Base-by-base conservation (phyloP, 768 basidiomycete genomes). In the Gyrodon lividus region DNA sequence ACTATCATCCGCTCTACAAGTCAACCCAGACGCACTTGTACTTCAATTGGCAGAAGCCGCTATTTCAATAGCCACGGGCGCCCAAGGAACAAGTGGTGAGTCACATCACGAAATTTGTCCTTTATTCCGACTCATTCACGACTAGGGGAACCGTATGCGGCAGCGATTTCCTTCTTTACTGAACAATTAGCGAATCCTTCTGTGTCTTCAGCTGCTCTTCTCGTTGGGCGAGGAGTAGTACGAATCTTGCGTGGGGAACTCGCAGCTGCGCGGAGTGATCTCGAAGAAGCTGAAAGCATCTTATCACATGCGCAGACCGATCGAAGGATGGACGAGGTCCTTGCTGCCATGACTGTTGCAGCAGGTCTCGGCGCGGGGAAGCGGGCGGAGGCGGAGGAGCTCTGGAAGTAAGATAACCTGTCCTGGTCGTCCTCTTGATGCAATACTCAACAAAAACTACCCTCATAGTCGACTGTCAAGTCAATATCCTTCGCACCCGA, bases 1-100 rank as follows among this genome's bases (percentile, higher is more conserved):
- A 61, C 87, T 91, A 64, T 86, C 89, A 28, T 79, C 84, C 20
- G 89, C 91, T 22, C 88, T 93, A 69, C 80, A 78, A 47, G 90
- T 85, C 77, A 89, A 89, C 6, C 93, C 94, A 65, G 94, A 97
- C 66, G 88, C 93, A 62, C 80, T 92, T 16, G 79, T 98, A 33
- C 74, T 98, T 17, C 93, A 96, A 64, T 80, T 87, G 57, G 92
- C 94, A 53, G 94, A 98, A 73, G 87, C 93, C 13, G 83, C 78
- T 19, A 84, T 92, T 51, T 83, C 85, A 24, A 77, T 92, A 47
- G 81, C 81, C 28, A 87, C 87, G 4, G 87, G 87, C 8, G 83
- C 81, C 55, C 89, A 90, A 58, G 77, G 75, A 40, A 88, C 88
- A 12, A 65, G 63, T 13, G 67, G 66, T 51, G 23, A 17, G 56